phyloP scores from a whole-genome alignment of 129 eudicot species.

The Arctium lappa region DNA sequence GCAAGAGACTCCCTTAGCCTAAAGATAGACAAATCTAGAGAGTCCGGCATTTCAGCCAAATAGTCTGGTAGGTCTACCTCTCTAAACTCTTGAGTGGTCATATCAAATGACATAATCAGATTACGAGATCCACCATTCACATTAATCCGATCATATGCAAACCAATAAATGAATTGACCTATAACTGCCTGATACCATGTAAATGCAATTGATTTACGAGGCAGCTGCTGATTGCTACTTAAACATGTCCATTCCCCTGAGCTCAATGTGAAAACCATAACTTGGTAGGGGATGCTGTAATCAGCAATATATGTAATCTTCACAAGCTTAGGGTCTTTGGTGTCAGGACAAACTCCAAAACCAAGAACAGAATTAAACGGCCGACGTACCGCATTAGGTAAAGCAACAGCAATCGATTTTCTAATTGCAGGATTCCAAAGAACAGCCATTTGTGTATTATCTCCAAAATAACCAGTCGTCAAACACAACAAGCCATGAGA shows the following conservation, averaged over 20 bases:
- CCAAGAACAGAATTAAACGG: not conserved
- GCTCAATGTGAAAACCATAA: not conserved
- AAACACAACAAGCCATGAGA: not conserved
- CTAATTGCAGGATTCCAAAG: conserved; percentile 8
- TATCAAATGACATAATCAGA: conserved; percentile 9
- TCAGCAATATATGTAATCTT: not conserved
- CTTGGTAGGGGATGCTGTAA: not conserved
- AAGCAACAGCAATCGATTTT: not conserved
- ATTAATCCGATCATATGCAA: not conserved
- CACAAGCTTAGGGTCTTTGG: not conserved
- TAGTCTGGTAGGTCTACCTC: too few species aligned
- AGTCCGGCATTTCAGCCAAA: too few species aligned
- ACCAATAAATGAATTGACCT: not conserved
- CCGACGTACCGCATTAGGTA: not conserved
- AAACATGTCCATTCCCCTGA: not conserved
- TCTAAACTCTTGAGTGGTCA: not conserved
- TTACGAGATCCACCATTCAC: not conserved
- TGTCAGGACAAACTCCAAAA: not conserved
- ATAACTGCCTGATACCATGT: too few species aligned
- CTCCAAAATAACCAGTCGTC: too few species aligned
- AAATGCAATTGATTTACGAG: not conserved
- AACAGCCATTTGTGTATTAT: not conserved
- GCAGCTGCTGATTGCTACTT: not conserved
- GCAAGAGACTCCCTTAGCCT: too few species aligned
- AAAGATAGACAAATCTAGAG: too few species aligned